Percentiles rank a stretch among this genome's conserved stretches.
Conservation (phyloP, 495 filamentous ascomycete species). For the Lentithecium fluviatile region DNA sequence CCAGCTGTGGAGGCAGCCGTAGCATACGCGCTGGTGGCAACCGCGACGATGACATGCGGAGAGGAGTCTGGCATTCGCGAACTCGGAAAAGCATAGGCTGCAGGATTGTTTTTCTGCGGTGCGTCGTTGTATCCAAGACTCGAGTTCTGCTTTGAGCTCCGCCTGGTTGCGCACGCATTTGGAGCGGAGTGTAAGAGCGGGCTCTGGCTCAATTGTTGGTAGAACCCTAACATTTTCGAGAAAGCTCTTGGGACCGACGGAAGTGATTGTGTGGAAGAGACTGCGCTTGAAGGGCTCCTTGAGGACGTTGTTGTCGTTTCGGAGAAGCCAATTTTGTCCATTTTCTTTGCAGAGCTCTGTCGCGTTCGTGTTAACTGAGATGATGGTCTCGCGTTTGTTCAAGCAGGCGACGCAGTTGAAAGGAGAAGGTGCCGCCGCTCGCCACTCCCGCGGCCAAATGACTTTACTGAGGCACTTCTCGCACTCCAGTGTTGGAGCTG, state of each 20-base stretch:
- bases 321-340: slow-evolving; percentile 44
- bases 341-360: slow-evolving; percentile 42
- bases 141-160: slow-evolving; percentile 39
- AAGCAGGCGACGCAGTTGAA: slow-evolving; percentile 47
- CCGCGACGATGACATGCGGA: no score
- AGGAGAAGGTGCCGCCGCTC: slow-evolving; percentile 29
- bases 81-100: no score
- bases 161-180: slow-evolving; percentile 47
- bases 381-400: slow-evolving; percentile 37
- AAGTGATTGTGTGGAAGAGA: slow-evolving; percentile 44
- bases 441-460: slow-evolving; percentile 47
- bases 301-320: slow-evolving; percentile 39
- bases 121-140: slow-evolving; percentile 41
- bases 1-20: no score
- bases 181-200: slow-evolving; percentile 35
- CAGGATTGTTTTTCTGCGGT: slow-evolving; percentile 14
- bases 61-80: no score
- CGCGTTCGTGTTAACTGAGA: slow-evolving; percentile 39
- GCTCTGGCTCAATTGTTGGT: slow-evolving; percentile 33
- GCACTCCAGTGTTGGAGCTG: slow-evolving; percentile 44
- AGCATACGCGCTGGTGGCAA: no score
- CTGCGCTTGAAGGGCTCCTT: slow-evolving; percentile 43
- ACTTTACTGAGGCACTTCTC: slow-evolving; percentile 45
- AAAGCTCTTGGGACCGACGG: slow-evolving; percentile 24
- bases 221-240: slow-evolving; percentile 37